Percentiles rank a stretch among this genome's conserved stretches.
Conservation (phyloP, 2,329 filamentous ascomycete species). For the Nannizzia gypsea region DNA sequence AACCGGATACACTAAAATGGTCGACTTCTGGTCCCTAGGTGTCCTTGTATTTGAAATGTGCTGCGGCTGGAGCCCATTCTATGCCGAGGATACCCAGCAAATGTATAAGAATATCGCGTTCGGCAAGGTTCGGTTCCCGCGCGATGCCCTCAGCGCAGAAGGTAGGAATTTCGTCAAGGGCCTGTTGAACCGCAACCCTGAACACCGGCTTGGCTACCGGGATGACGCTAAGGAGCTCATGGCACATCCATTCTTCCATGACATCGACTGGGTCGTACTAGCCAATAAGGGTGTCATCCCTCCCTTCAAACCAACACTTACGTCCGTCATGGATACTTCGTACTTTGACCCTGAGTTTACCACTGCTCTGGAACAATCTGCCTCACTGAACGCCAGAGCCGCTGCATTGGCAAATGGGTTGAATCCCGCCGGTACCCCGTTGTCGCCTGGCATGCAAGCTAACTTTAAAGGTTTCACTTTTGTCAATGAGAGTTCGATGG, state of each 20-base stretch:
- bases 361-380: conserved; percentile 75
- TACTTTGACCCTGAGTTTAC: conserved; percentile 99
- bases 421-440: conserved; percentile 76
- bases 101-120: conserved; percentile 99
- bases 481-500: conserved; percentile 92
- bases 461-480: conserved; percentile 99
- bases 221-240: conserved; percentile 90
- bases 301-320: conserved; percentile 94
- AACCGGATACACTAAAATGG: conserved; percentile 98
- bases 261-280: conserved; percentile 84
- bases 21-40: conserved; percentile 97
- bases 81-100: conserved; percentile 96
- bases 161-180: conserved; percentile 98
- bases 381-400: conserved; percentile 82
- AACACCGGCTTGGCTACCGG: conserved; percentile 81
- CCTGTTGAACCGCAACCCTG: conserved; percentile 89
- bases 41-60: conserved; percentile 99
- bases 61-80: conserved; percentile 98
- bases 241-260: conserved; percentile 83
- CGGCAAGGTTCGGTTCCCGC: conserved; percentile 91
- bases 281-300: conserved; percentile 85
- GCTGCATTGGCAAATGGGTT: conserved; percentile 69
- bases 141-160: conserved; percentile 86
- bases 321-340: conserved; percentile 88
- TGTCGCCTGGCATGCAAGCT: conserved; percentile 90